phyloP scores from a whole-genome alignment of 2,329 filamentous ascomycete genomes.

The Didymosphaeria variabile region DNA sequence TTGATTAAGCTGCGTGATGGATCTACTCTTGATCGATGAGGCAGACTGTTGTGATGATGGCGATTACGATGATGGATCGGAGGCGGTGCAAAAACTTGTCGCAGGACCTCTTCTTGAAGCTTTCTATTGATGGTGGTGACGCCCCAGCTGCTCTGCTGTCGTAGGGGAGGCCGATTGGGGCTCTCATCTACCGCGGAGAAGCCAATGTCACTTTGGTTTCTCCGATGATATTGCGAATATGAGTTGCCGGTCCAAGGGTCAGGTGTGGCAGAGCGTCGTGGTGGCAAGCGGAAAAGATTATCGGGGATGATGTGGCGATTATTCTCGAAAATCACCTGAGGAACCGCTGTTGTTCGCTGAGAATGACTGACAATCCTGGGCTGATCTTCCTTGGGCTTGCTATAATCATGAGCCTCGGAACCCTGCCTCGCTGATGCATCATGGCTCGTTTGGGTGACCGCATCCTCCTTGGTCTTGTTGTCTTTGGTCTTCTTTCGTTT shows the following conservation, averaged over 20 bases:
- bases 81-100: slow-evolving; percentile 88
- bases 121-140: slow-evolving; percentile 90
- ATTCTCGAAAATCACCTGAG: slow-evolving; percentile 92
- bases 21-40: slow-evolving; percentile 50
- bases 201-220: slow-evolving; percentile 47
- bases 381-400: slow-evolving; percentile 27
- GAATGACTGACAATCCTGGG: slow-evolving; percentile 75
- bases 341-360: slow-evolving; percentile 76
- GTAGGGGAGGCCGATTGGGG: slow-evolving; percentile 53
- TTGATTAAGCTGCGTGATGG: slow-evolving; percentile 35
- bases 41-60: slow-evolving; percentile 70
- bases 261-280: slow-evolving; percentile 50
- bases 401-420: slow-evolving; percentile 21
- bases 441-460: slow-evolving; percentile 28
- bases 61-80: slow-evolving; percentile 82
- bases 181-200: slow-evolving; percentile 28
- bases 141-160: slow-evolving; percentile 74
- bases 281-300: slow-evolving; percentile 75
- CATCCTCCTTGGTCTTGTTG: slow-evolving; percentile 37
- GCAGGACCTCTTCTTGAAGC: slow-evolving; percentile 88
- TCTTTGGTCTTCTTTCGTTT: slow-evolving; percentile 65
- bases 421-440: slow-evolving; percentile 27
- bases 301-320: slow-evolving; percentile 93
- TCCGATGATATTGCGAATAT: slow-evolving; percentile 45
- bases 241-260: slow-evolving; percentile 45